Evolutionary conservation across 345 rosid genomes (phyloP), one percentile per base, ranked within the genome.

Genomic region (Lumnitzera littorea): DNA sequence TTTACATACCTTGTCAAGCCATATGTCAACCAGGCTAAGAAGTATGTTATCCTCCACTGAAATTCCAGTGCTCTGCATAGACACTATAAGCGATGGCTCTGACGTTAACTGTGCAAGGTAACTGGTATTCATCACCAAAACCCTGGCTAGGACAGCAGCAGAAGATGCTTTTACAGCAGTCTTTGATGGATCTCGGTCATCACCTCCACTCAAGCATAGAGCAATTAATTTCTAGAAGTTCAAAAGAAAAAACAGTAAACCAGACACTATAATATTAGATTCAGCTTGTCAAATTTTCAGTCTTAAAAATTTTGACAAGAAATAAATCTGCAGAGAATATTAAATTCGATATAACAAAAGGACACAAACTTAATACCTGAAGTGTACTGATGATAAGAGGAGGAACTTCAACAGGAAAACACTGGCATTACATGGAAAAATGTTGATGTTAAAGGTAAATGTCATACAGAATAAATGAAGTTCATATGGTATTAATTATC

Each of bases 41-140:
- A 94, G 92, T 66, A 88, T 65, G 57, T 75, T 88, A 54, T 90
- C 97, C 67, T 84, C 86, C 61, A 82, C 54, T 55, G 78, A 49
- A 47, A 74, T 77, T 66, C 96, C 89, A 48, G 92, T 83, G 70
- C 82, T 95, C 84, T 88, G 96, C 53, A 86, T 80, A 68, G 82
- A 77, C 53, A 71, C 59, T 48, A 79, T 65, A 60, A 94, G 97
- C 62, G 96, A 88, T 62, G 91, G 80, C 29, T 88, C 96, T 41
- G 96, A 82, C 55, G 92, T 82, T 82, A 94, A 76, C 75, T 90
- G 97, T 50, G 89, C 96, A 62, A 90, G 78, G 72, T 78, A 88
- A 75, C 73, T 76, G 68, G 95, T 84, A 74, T 94, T 94, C 92
- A 82, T 88, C 84, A 94, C 99, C 78, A 88, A 88, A 72, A 90